phyloP scores from a whole-genome alignment of 176 grass and related monocot genomes.

The Canna indica region DNA sequence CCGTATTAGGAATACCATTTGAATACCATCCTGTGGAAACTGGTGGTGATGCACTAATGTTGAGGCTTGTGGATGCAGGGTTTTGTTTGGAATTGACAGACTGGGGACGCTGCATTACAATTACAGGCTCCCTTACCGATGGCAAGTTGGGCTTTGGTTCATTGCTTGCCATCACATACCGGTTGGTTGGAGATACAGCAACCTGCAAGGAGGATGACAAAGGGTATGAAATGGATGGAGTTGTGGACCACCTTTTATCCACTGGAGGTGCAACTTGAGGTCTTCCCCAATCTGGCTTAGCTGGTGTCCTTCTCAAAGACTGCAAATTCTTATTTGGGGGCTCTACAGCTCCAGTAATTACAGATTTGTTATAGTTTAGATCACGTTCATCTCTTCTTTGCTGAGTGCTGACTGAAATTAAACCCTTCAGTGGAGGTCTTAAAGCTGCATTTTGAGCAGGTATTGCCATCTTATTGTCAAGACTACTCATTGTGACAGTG shows the following conservation, averaged over 20 bases:
- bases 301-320: conserved; percentile 33
- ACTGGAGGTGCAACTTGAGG: conserved; percentile 40
- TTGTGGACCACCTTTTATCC: conserved; percentile 63
- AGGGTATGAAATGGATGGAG: conserved; percentile 48
- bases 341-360: conserved; percentile 48
- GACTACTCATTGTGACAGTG: conserved; percentile 18
- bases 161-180: conserved; percentile 35
- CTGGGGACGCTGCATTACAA: conserved; percentile 90
- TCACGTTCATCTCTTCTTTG: conserved; percentile 83
- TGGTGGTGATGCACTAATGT: conserved; percentile 44
- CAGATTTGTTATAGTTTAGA: conserved; percentile 55
- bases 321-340: conserved; percentile 50
- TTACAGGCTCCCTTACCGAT: conserved; percentile 51
- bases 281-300: conserved; percentile 49
- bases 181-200: conserved; percentile 49
- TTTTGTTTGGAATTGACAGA: conserved; percentile 59
- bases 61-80: conserved; percentile 54
- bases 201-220: conserved; percentile 53
- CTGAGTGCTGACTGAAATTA: conserved; percentile 31
- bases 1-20: conserved; percentile 51
- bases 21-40: conserved; percentile 55
- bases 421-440: conserved; percentile 56
- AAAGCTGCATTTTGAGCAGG: conserved; percentile 28
- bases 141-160: conserved; percentile 45
- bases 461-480: conserved; percentile 45